Evolutionary conservation across 2,329 filamentous ascomycete species (phyloP), one percentile per base, ranked within the genome.

Genomic region (Colletotrichum eremochloae): DNA sequence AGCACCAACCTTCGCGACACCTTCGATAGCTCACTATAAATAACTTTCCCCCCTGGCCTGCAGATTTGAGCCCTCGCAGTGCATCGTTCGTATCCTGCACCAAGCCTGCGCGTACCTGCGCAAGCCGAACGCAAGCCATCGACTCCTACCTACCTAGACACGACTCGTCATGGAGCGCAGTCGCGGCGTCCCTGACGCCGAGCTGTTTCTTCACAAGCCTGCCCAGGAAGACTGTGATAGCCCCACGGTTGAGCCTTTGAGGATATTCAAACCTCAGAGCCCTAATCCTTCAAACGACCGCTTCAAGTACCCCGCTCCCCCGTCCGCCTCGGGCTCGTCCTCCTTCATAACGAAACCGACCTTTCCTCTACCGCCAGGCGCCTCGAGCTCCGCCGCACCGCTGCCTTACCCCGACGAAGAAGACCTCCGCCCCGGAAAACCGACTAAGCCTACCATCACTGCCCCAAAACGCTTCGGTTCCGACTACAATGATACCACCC

Each of bases 251-350:
- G 93, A 93, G 78, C 95, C 95, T 72, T 83, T 97, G 82, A 90
- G 94, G 78, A 97, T 97, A 80, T 92, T 92, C 84, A 97, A 97
- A 82, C 90, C 92, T 68, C 89, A 91, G 77, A 93, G 91, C 70
- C 89, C 91, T 42, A 86, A 86, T 64, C 90, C 90, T 70, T 68
- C 77, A 40, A 78, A 79, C 67, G 84, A 85, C 67, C 82, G 84
- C 74, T 87, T 85, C 80, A 85, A 84, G 77, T 90, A 88, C 77
- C 87, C 86, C 67, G 83, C 84, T 40, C 85, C 86, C 60, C 79
- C 82, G 33, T 81, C 82, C 2, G 77, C 78, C 40, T 79, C 80
- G 14, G 69, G 78, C n/a, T 80, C 81, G n/a, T 78, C 83, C 62
- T 77, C 82, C 48, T 84, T 86, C 61, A 78, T 81, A 48, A 79